Evolutionary conservation across 129 eudicot species (phyloP).

Genomic region (Helianthus tuberosus): DNA sequence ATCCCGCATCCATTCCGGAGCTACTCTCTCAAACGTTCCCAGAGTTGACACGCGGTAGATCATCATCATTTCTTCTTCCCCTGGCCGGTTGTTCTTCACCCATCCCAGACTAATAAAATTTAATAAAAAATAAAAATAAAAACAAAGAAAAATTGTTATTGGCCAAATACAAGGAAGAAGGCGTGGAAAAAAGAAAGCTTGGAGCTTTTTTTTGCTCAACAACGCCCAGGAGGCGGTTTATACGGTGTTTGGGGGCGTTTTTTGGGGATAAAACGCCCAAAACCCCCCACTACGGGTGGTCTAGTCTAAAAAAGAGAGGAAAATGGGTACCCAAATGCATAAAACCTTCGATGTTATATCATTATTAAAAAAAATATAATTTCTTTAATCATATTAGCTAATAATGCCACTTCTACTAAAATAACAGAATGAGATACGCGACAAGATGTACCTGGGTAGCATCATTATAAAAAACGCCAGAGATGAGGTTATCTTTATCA

Average conservation of each 20-base stretch:
- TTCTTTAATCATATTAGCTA: not conserved
- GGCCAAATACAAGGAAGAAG: not conserved
- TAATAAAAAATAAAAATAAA: too few relatives aligned
- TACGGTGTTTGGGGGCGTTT: conserved; percentile 1
- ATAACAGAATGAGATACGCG: not conserved
- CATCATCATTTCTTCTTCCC: conserved; percentile 53
- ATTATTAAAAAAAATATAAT: not conserved
- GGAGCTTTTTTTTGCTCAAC: too few relatives aligned
- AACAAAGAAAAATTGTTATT: too few relatives aligned
- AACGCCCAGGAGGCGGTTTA: too few relatives aligned
- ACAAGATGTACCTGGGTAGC: conserved; percentile 41
- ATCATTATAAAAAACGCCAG: conserved; percentile 14
- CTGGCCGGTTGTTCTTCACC: conserved; percentile 38
- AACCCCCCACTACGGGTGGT: too few relatives aligned
- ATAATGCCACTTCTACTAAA: not conserved
- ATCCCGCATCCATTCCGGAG: conserved; percentile 94
- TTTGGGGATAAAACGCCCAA: too few relatives aligned
- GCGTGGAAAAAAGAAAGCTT: too few relatives aligned
- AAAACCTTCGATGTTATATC: too few relatives aligned
- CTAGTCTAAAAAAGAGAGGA: not conserved
- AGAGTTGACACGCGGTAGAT: conserved; percentile 56
- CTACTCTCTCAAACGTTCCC: conserved; percentile 86
- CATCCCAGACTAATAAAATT: conserved; percentile 54
- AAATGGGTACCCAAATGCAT: not conserved
- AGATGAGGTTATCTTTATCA: not conserved